These are phyloP conservation scores for Vigna unguiculata DNA, from an alignment of 306 rosid species.

Conservation along the genomic window DNA sequence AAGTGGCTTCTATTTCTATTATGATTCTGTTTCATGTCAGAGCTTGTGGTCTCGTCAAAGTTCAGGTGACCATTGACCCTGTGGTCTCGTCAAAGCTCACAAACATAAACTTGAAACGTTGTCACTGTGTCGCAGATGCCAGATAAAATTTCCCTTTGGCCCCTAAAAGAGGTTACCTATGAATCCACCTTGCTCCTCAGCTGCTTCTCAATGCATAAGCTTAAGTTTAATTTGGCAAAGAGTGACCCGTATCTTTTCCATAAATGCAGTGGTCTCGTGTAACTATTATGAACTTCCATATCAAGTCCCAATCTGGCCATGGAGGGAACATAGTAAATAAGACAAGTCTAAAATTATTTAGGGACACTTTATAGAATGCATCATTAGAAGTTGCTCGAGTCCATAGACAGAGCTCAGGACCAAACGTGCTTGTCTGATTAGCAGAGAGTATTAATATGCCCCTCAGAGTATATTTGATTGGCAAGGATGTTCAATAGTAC, in stretches of 20 bases:
- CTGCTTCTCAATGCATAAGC: slow-evolving; percentile 28
- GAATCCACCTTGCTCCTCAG: neutral
- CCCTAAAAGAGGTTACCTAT: neutral
- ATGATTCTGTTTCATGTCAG: neutral
- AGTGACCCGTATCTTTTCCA: neutral
- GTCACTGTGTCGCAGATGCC: neutral
- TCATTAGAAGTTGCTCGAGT: slow-evolving; percentile 1
- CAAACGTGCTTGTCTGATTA: slow-evolving; percentile 40
- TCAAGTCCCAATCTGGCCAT: neutral
- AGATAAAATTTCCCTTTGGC: neutral
- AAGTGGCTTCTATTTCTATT: slow-evolving; percentile 16
- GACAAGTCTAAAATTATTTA: neutral
- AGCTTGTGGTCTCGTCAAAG: slow-evolving; percentile 18
- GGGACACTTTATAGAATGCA: neutral
- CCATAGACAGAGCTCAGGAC: slow-evolving; percentile 23
- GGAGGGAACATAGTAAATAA: neutral
- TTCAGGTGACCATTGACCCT: slow-evolving; percentile 26
- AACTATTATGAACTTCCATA: neutral
- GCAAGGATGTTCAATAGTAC: slow-evolving; percentile 56
- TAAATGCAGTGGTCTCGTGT: neutral
- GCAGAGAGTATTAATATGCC: slow-evolving; percentile 42
- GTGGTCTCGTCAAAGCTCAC: slow-evolving; percentile 9
- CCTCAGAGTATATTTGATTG: slow-evolving; percentile 58
- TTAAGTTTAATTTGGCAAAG: slow-evolving; percentile 1
- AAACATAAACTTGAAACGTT: neutral